Evolutionary conservation across 805 yeast species (phyloP).

Genomic region (Saccharomycopsis synnaedendra): DNA sequence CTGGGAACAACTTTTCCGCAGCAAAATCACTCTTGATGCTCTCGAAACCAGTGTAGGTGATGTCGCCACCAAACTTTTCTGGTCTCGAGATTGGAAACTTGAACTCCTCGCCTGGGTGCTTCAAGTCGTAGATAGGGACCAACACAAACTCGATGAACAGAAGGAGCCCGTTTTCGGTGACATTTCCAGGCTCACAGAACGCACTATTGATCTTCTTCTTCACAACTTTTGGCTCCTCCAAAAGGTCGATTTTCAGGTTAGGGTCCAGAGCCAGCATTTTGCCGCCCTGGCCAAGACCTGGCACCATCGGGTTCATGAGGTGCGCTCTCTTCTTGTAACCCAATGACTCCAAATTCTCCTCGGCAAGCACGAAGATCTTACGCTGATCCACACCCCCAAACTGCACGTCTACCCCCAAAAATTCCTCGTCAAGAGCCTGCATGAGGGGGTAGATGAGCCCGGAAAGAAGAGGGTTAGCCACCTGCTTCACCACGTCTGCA

Average conservation of each 20-base stretch:
- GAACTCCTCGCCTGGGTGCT: conserved; percentile 33
- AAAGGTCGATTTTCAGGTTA: conserved; percentile 86
- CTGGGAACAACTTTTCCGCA: conserved; percentile 72
- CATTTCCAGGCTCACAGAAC: conserved; percentile 89
- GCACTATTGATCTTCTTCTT: conserved; percentile 89
- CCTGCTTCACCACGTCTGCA: conserved; percentile 98
- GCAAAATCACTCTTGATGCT: conserved; percentile 63
- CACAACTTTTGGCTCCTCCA: conserved; percentile 81
- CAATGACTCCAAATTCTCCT: conserved; percentile 74
- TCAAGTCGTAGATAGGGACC: conserved; percentile 76
- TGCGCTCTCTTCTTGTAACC: conserved; percentile 98
- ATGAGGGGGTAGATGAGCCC: conserved; percentile 95
- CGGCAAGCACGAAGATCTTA: conserved; percentile 93
- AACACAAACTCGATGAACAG: conserved; percentile 79
- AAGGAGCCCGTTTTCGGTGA: conserved; percentile 83
- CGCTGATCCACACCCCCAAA: conserved; percentile 99
- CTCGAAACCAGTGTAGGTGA: conserved; percentile 57
- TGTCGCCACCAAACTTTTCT: conserved; percentile 93
- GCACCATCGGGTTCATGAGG: conserved; percentile 98
- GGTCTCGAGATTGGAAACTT: conserved; percentile 77
- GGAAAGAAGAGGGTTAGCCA: conserved; percentile 80
- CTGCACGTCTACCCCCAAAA: conserved; percentile 81
- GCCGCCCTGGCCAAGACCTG: conserved; percentile 94
- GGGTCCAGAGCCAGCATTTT: conserved; percentile 99
- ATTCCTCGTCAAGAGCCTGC: conserved; percentile 97